Evolutionary conservation across 768 basidiomycete species (phyloP).

Genomic region (Amanita pseudoporphyria): DNA sequence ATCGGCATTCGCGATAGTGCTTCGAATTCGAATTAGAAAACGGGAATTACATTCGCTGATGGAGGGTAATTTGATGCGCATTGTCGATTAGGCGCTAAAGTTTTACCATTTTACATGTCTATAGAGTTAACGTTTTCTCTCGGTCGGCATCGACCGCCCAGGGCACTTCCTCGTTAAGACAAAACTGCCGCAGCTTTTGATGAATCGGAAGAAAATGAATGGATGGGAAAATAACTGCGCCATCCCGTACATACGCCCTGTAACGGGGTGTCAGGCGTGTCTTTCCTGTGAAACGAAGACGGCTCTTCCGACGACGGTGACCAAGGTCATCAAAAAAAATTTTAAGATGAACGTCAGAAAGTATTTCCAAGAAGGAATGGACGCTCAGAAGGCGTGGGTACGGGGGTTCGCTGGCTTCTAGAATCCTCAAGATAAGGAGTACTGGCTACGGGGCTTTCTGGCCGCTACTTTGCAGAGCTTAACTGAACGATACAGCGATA

Average conservation of each 20-base stretch:
- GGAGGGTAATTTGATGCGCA: background rate
- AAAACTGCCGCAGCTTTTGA: background rate
- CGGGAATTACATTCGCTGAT: slow-evolving; percentile 1
- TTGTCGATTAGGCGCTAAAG: background rate
- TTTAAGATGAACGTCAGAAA: slow-evolving; percentile 8
- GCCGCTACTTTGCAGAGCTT: background rate
- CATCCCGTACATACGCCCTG: background rate
- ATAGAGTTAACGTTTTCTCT: background rate
- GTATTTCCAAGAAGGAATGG: background rate
- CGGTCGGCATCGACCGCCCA: background rate
- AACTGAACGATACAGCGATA: background rate
- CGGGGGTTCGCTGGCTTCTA: background rate
- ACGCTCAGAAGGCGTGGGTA: background rate
- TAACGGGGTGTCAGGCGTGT: background rate
- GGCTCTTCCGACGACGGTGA: background rate
- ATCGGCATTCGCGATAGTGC: background rate
- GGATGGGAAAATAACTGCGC: background rate
- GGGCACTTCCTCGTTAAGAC: background rate
- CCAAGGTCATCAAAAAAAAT: slow-evolving; percentile 1
- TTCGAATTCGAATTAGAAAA: background rate
- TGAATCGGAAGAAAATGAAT: background rate
- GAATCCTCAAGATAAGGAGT: background rate
- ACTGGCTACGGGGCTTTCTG: background rate
- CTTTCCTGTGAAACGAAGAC: background rate
- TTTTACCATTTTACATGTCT: slow-evolving; percentile 3